A percentile compares a stretch with the other conserved stretches of the same genome.
phyloP scores from a whole-genome alignment of 495 filamentous ascomycete genomes.

The Aspergillus coremiiformis region DNA sequence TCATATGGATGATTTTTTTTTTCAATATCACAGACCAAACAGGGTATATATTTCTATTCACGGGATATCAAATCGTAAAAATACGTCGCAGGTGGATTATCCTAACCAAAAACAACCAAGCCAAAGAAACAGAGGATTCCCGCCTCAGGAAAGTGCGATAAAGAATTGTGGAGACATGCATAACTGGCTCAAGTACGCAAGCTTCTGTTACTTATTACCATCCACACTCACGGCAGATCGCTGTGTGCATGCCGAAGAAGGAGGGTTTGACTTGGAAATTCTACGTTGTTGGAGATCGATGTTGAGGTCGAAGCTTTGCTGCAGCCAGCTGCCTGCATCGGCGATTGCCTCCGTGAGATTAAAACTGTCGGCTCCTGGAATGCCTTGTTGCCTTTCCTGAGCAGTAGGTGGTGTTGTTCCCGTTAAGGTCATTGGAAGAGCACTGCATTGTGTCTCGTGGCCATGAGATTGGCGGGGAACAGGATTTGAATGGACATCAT shows the following conservation, averaged over 20 bases:
- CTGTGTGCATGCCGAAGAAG: conserved; percentile 3
- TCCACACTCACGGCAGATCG: conserved; percentile 2
- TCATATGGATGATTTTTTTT: too few species aligned
- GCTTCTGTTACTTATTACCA: not conserved
- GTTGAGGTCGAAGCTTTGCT: conserved; percentile 36
- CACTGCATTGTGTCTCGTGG: conserved; percentile 9
- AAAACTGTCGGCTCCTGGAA: conserved; percentile 25
- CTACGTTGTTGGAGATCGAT: conserved; percentile 19
- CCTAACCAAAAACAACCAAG: not conserved
- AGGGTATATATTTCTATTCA: not conserved
- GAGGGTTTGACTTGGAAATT: conserved; percentile 5
- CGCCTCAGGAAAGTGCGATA: not conserved
- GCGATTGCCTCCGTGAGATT: conserved; percentile 39
- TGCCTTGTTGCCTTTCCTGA: conserved; percentile 32
- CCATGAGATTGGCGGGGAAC: not conserved
- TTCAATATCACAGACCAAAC: not conserved
- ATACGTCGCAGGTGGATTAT: not conserved
- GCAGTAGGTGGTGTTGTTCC: conserved; percentile 29
- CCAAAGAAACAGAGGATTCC: not conserved
- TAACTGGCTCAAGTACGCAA: not conserved
- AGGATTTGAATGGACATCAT: conserved; percentile 1
- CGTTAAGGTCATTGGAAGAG: conserved; percentile 27
- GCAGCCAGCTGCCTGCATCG: conserved; percentile 40
- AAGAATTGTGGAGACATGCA: not conserved
- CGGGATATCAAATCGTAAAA: conserved; percentile 3